Evolutionary conservation across 805 yeast genomes (phyloP).

Genomic region (Wickerhamiella brachini): DNA sequence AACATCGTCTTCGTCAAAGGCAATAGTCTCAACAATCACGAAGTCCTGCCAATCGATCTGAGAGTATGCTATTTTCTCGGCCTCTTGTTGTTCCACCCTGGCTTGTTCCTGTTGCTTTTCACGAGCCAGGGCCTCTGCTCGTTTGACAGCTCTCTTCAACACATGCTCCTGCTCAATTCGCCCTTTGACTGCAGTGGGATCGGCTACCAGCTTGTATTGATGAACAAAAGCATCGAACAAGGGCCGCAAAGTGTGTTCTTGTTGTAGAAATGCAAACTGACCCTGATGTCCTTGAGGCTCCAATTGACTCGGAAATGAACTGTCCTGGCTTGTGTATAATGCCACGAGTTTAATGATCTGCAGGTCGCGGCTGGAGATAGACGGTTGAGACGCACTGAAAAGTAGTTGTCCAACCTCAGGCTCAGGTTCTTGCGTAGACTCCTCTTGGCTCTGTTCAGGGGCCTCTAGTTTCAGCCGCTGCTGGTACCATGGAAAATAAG

Average conservation of each 20-base stretch:
- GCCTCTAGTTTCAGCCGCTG: constrained; percentile 20
- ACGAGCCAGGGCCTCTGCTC: constrained; percentile 1
- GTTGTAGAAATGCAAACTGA: constrained; percentile 56
- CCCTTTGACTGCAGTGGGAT: constrained; percentile 12
- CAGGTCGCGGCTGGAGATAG: constrained; percentile 47
- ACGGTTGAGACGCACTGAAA: constrained; percentile 20
- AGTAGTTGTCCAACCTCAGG: constrained; percentile 20
- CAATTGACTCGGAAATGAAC: constrained; percentile 31
- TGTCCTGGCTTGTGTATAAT: constrained; percentile 48
- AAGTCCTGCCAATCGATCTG: constrained; percentile 85
- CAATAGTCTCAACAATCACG: constrained; percentile 51
- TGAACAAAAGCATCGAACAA: constrained; percentile 36
- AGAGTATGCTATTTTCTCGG: constrained; percentile 40
- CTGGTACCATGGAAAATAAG: constrained; percentile 44
- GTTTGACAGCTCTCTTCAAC: constrained; percentile 7
- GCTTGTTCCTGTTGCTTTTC: constrained; percentile 26
- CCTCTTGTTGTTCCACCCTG: constrained; percentile 21
- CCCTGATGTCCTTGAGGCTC: constrained; percentile 32
- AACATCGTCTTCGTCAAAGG: constrained; percentile 26
- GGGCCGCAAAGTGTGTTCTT: constrained; percentile 44
- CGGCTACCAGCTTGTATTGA: constrained; percentile 39
- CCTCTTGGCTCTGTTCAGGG: neutral
- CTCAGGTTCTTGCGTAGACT: constrained; percentile 7
- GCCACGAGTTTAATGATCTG: constrained; percentile 65
- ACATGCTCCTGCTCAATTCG: constrained; percentile 13